Evolutionary conservation across 1,139 yeast species (phyloP), one percentile per base, ranked within the genome.

Genomic region (Geotrichum macrosporum): DNA sequence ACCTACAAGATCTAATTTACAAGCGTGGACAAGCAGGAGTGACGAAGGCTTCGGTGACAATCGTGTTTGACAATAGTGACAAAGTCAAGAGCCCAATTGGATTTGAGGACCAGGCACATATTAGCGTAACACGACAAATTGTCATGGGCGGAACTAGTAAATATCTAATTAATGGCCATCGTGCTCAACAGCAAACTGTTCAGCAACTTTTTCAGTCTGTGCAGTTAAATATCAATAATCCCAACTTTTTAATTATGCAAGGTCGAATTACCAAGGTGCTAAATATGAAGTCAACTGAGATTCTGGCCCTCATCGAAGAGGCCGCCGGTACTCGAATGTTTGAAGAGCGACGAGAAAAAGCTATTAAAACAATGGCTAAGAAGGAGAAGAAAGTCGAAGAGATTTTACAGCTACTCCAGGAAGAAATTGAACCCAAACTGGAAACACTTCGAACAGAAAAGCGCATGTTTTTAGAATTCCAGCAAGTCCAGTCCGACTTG

Each of bases 11-110:
- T 64, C 76, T 94, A 64, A 92, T 94, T 50, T 92, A 92, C 65
- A 92, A 92, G 60, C 78, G 97, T 57, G 98, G 98, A 8, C 98
- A 92, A 63, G 97, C 98, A 0, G 98, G 98, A 54, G 92, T 92
- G 8, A 89, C 96, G 1, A 89, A 88, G 63, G 98, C 98, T 1
- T 84, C 94, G 61, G 98, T 94, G 1, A 88, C 98, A 0, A 87
- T 94, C 47, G 95, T 92, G 2, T 94, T 94, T 63, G 94, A 89
- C 65, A 94, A 92, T 60, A 64, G 76, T 24, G 97, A 89, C 57
- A 72, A 76, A 48, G 64, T 77, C 3, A 82, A 78, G 55, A 80
- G 94, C 0, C 97, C 97, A 1, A 82, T 88, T 50, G 96, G 96
- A 4, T 89, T 87, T 60, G 94, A 84, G 57, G 80, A 80, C 45